A percentile compares a stretch with the other conserved stretches of the same genome.
These are phyloP conservation scores for Harringtonia aguacate DNA, from an alignment of 2,329 filamentous ascomycete species.

Conservation along the genomic window DNA sequence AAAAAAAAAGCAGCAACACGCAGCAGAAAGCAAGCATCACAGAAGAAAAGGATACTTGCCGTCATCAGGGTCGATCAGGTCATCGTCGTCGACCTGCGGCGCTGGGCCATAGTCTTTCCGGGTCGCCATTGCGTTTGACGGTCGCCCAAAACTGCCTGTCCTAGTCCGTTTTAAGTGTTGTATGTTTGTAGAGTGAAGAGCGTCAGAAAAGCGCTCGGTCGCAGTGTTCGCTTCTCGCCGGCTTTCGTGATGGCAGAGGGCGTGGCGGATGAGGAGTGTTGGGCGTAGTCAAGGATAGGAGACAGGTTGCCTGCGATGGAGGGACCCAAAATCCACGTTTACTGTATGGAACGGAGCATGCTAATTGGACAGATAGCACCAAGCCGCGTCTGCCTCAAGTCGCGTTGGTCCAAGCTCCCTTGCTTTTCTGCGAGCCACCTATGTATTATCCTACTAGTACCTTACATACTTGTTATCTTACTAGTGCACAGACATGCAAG, in stretches of 20 bases:
- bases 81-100: conserved; percentile 50
- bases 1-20: neutral
- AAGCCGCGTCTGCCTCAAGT: conserved; percentile 4
- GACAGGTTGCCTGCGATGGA: neutral
- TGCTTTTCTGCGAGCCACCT: too few species aligned
- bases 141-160: too few species aligned
- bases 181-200: too few species aligned
- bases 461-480: too few species aligned
- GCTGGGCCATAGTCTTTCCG: conserved; percentile 48
- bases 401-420: conserved; percentile 17
- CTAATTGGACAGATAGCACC: neutral
- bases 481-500: too few species aligned
- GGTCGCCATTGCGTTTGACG: conserved; percentile 29
- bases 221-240: neutral
- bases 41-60: conserved; percentile 32
- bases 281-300: neutral
- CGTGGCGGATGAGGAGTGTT: too few species aligned
- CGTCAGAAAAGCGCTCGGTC: too few species aligned
- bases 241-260: too few species aligned
- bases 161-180: too few species aligned
- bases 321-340: conserved; percentile 15
- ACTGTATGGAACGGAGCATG: conserved; percentile 8
- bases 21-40: neutral
- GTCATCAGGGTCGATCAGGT: conserved; percentile 71
- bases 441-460: too few species aligned